Evolutionary conservation across 2,329 filamentous ascomycete species (phyloP), one percentile per base, ranked within the genome.

Genomic region (Botrytis squamosa): DNA sequence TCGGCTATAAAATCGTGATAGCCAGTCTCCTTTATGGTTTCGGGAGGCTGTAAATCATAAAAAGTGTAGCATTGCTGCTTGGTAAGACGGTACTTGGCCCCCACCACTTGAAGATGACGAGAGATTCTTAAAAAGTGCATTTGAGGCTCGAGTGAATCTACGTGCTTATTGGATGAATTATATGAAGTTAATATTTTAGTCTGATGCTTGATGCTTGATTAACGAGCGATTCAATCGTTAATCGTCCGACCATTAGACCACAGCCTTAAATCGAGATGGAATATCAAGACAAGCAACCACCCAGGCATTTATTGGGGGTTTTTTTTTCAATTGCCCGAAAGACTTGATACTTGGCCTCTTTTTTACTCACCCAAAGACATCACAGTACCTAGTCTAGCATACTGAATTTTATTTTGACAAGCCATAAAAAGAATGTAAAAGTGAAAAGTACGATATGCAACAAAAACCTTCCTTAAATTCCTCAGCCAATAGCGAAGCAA

Each of bases 301-400:
- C 5, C 12, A 16, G 5, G 49, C 14, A 49, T 38, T 2, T 25
- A n/a, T 16, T 42, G 36, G 29, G 36, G 29, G 3, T 3, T 40
- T 1, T 25, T 25, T 29, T 4, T 63, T n/a, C 33, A 40, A 42
- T 42, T 29, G 10, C 38, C 25, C 9, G 1, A 63, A 38, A 29
- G 38, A n/a, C 7, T 25, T 63, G 25, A 40, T 4, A 18, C 29
- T 0, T 18, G n/a, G 22, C 60, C 25, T 42, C 29, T 38, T 9
- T 42, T 63, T 8, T 16, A 42, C 29, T 14, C 40, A 14, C 9
- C 40, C 20, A n/a, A 62, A 38, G 18, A 62, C 18, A 38, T n/a
- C 9, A 1, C 9, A 9, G 10, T 25, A 29, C 1, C 29, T 29
- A 29, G 16, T 22, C 16, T 14, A 8, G 1, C 20, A 0, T 44